Evolutionary conservation across 257 asterid species (phyloP).

Genomic region (Fraxinus pennsylvanica): DNA sequence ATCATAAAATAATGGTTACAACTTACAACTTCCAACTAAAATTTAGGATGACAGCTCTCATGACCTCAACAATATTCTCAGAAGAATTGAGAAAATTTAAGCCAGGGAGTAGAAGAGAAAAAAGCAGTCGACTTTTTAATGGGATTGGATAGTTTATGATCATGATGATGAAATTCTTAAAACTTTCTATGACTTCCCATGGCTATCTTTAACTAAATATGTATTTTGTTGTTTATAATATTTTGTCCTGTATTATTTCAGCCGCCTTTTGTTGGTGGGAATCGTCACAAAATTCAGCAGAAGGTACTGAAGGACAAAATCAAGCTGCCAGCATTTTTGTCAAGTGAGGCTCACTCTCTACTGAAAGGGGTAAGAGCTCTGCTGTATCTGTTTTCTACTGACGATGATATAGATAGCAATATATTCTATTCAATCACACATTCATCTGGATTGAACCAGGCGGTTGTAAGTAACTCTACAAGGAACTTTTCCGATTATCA

Average conservation of each 20-base stretch:
- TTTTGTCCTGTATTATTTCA: slow-evolving; percentile 28
- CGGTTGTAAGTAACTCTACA: background rate
- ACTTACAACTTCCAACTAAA: too few relatives aligned
- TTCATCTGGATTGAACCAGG: background rate
- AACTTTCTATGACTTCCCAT: background rate
- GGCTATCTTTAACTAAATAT: background rate
- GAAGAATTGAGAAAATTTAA: background rate
- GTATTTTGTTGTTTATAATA: background rate
- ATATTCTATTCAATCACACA: background rate
- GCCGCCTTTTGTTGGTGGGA: slow-evolving; percentile 70
- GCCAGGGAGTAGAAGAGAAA: background rate
- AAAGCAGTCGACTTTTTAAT: background rate
- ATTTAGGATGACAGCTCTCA: background rate
- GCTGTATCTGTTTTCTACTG: background rate
- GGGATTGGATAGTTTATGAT: too few relatives aligned
- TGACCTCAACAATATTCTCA: background rate
- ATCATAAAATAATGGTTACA: background rate
- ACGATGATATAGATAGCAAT: background rate
- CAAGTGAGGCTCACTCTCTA: slow-evolving; percentile 75
- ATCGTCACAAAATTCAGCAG: slow-evolving; percentile 68
- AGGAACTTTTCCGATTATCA: too few relatives aligned
- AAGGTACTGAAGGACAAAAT: slow-evolving; percentile 70
- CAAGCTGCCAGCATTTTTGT: slow-evolving; percentile 66
- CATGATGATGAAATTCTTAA: background rate
- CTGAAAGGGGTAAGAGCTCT: slow-evolving; percentile 63